Base-by-base conservation (phyloP, 306 rosid species). In the Gastrolobium villosum region DNA sequence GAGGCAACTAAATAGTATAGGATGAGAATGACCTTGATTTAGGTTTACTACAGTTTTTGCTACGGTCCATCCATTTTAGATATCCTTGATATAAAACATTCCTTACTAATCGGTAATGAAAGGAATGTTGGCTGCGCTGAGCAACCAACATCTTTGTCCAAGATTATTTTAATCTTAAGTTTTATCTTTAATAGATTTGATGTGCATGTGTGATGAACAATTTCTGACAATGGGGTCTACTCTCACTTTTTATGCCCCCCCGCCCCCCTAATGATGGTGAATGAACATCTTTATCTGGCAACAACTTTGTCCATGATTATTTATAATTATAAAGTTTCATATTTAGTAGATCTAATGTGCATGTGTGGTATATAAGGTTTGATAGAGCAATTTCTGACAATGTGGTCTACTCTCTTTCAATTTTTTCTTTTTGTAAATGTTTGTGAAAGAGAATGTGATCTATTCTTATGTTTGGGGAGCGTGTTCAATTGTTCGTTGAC, bases 291-390 rank as follows among this genome's bases (percentile, higher is more conserved):
- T 20, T 20, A 20, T 20, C 26, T 20, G 26, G 26, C 26, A 20
- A 13, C 28, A 15, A 48, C 43, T 31, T 56, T 34, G 28, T 30
- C 48, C 54, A 48, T 60, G 35, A 60, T 70, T 8, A 28, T 39
- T 68, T 46, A 30, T 26, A 45, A 20, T 20, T 78, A 32, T 13
- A 0, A 41, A 57, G 56, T 77, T 54, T 57, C 34, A 3, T 39
- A 45, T 64, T 57, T 57, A n/a, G 13, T 52, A 10, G 10, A 6
- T 32, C 32, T 14, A 61, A 44, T 73, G 13, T 75, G 60, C n/a
- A 36, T 40, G 72, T 31, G 49, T 48, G 39, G n/a, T 60, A 13
- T 78, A 66, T 20, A 54, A 36, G 37, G 41, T 75, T 70, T 76
- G 35, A 57, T 37, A 0, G 62, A 50, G 40, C 8, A 37, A 34